Base-by-base conservation (phyloP, 2,329 filamentous ascomycete genomes). In the Amauroascus niger region DNA sequence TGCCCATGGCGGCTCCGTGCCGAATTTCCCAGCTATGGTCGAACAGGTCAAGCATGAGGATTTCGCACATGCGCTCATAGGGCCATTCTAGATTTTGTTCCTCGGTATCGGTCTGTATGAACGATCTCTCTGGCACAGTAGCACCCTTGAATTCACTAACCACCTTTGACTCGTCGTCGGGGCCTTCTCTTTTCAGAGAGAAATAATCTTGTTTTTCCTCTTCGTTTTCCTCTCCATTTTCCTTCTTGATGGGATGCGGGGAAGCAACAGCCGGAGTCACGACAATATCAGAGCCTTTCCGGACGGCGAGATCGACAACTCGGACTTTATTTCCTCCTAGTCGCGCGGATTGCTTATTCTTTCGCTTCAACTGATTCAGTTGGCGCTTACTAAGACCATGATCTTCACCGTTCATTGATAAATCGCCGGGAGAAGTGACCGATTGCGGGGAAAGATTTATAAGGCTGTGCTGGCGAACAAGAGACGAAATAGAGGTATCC, bases 91-190 rank as follows among this genome's bases (percentile, higher is more conserved):
- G 76, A 1, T 89, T 88, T 62, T 91, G 81, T 55, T 87, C 79
- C 60, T 85, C 81, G 13, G 85, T 79, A 55, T 94, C 87, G 1
- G 82, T 78, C 66, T 95, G 83, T 54, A 97, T 79, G 54, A 93
- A 81, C 0, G 91, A 88, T 67, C 95, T 93, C 65, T 95, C 88
- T 1, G 87, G 82, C 8, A 88, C 74, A 2, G 83, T 73, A 1
- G 84, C 79, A 2, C 93, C 94, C 67, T 97, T 97, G 75, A 95
- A 97, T 65, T 98, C 93, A 43, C 89, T 88, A 24, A 97, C 86
- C 14, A 98, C 82, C 66, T 96, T 96, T 4, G 83, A 83, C 46
- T 95, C 88, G 65, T 98, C 93, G 57, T 97, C 90, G 2, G 85
- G 78, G 41, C 87, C 84, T 32, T 80, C 75, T 49, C 88, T 81